phyloP scores from a whole-genome alignment of 73 alveolate genomes.

The Stentor coeruleus region DNA sequence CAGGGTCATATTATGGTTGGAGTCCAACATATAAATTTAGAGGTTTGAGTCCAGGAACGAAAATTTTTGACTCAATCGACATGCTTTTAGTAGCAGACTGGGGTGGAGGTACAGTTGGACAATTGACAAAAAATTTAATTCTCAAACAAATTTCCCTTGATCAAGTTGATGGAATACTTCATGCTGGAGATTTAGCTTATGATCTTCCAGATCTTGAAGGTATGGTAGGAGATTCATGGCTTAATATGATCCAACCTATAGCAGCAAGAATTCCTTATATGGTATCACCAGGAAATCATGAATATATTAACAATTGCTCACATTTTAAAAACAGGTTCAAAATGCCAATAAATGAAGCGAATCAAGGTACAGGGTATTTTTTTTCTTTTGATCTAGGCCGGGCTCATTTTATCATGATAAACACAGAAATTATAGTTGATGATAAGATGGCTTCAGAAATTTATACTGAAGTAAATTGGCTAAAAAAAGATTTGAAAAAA shows the following conservation, averaged over 20 bases:
- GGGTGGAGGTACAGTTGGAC: too few relatives aligned
- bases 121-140: too few relatives aligned
- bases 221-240: neutral
- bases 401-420: neutral
- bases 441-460: neutral
- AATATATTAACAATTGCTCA: neutral
- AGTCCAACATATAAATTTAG: too few relatives aligned
- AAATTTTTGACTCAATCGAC: too few relatives aligned
- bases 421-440: neutral
- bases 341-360: neutral
- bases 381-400: neutral
- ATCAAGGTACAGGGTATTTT: neutral
- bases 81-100: too few relatives aligned
- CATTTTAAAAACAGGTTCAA: neutral
- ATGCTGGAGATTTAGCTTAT: conserved; percentile 21
- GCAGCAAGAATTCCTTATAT: conserved; percentile 10
- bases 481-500: neutral
- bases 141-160: too few relatives aligned
- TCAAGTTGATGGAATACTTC: neutral
- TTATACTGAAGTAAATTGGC: neutral
- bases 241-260: neutral
- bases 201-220: neutral
- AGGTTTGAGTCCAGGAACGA: too few relatives aligned
- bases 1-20: too few relatives aligned
- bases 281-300: conserved; percentile 18